Base-by-base conservation (phyloP, 495 filamentous ascomycete species). In the Penicillium maclennaniae region DNA sequence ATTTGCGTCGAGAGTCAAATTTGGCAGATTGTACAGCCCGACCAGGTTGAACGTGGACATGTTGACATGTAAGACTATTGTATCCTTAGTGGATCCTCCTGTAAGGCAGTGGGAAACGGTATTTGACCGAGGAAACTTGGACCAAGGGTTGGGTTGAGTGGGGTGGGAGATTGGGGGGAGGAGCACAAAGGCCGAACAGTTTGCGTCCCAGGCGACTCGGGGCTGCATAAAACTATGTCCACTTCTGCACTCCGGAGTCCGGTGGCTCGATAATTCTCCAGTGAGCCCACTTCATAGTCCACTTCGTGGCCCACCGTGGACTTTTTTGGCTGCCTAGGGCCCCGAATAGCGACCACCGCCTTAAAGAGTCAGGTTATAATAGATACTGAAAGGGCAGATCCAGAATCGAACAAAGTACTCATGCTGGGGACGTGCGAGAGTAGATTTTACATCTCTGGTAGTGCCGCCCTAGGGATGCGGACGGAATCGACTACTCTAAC, bases 161-260 rank as follows among this genome's bases (percentile, higher is more conserved):
- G 44, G 48, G 27, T 10, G 7, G 47, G 44, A 20, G n/a, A n/a
- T n/a, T n/a, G n/a, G n/a, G n/a, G n/a, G n/a, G n/a, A n/a, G n/a
- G n/a, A n/a, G n/a, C n/a, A n/a, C n/a, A n/a, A n/a, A n/a, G n/a
- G 36, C 50, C 36, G 50, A 58, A 59, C 51, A 37, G 51, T 59
- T 50, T 58, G 51, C 46, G 39, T 40, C 28, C 38, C 38, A 40
- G 19, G 15, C 17, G 19, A 43, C 37, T 41, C 14, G 49, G 25
- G 37, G 50, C 43, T 63, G 53, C 50, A 56, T 47, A 52, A 56
- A 46, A 21, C 50, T 27, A 46, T 44, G 46, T 15, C 54, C 54
- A 57, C 49, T 49, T 49, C 52, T 53, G 53, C 43, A 55, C 53
- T 50, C 46, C 47, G 47, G 51, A 54, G 37, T 48, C 45, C 10